phyloP scores from a whole-genome alignment of 148 eudicot genomes.

The Polygonum aviculare region DNA sequence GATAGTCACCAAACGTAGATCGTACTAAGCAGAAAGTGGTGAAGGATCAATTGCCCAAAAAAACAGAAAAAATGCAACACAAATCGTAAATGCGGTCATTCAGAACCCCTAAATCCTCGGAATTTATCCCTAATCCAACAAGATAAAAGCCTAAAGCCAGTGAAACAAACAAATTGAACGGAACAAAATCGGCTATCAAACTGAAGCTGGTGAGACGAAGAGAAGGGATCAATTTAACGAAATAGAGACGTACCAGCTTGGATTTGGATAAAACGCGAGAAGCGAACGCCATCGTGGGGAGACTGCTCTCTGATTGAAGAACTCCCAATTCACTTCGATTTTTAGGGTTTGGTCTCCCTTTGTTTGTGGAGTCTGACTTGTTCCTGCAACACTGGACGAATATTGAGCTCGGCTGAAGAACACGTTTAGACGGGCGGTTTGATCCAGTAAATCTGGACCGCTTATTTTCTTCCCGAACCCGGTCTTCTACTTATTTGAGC shows the following conservation, averaged over 20 bases:
- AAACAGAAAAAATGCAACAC: neutral
- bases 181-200: neutral
- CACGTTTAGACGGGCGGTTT: neutral
- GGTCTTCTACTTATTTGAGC: too few species aligned
- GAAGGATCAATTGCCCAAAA: neutral
- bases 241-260: neutral
- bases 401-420: neutral
- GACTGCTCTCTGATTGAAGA: neutral
- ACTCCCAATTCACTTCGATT: constrained; percentile 3
- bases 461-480: neutral
- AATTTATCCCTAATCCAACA: neutral
- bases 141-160: neutral
- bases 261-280: constrained; percentile 29
- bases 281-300: constrained; percentile 22
- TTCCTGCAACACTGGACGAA: neutral
- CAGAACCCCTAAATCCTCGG: neutral
- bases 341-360: neutral
- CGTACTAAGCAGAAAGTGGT: neutral
- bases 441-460: neutral
- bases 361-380: neutral
- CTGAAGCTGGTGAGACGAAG: neutral
- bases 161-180: neutral
- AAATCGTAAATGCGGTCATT: neutral
- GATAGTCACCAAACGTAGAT: neutral
- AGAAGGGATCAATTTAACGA: neutral